A percentile compares a stretch with the other conserved stretches of the same genome.
phyloP scores from a whole-genome alignment of 441 rosid genomes.

The Populus hybrid region DNA sequence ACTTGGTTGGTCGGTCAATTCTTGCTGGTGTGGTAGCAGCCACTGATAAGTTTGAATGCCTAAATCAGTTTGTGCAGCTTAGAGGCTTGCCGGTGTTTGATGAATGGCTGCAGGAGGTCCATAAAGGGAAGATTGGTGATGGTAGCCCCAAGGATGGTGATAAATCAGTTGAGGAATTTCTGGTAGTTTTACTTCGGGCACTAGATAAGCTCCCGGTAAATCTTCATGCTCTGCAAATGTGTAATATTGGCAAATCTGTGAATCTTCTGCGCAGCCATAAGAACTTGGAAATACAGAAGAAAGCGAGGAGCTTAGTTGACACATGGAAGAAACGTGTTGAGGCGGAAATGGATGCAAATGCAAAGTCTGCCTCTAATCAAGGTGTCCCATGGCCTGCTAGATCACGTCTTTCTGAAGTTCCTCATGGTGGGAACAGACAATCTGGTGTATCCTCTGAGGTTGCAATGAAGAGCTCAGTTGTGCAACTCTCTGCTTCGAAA shows the following conservation, averaged over 20 bases:
- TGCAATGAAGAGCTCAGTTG: conserved; percentile 54
- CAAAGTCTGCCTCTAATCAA: conserved; percentile 68
- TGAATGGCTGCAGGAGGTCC: conserved; percentile 98
- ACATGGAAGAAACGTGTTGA: conserved; percentile 98
- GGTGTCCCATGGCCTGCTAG: conserved; percentile 66
- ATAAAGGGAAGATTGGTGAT: conserved; percentile 83
- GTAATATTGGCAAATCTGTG: conserved; percentile 96
- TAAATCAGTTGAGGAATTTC: conserved; percentile 74
- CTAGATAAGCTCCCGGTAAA: conserved; percentile 91
- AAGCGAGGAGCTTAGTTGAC: conserved; percentile 91
- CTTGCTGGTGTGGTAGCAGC: conserved; percentile 81
- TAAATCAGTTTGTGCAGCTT: conserved; percentile 73
- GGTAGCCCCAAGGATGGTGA: conserved; percentile 66
- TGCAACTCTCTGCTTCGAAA: conserved; percentile 60
- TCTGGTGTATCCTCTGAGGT: conserved; percentile 59
- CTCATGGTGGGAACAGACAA: conserved; percentile 59
- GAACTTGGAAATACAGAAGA: conserved; percentile 83
- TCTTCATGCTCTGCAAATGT: conserved; percentile 85
- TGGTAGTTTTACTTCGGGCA: conserved; percentile 73
- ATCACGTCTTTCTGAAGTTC: conserved; percentile 51
- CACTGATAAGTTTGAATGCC: conserved; percentile 84
- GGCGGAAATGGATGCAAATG: conserved; percentile 89
- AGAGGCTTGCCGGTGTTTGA: conserved; percentile 87
- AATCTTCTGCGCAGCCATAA: conserved; percentile 81
- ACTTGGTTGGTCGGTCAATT: conserved; percentile 62